Base-by-base conservation (phyloP, 345 rosid genomes). In the Jatropha curcas region DNA sequence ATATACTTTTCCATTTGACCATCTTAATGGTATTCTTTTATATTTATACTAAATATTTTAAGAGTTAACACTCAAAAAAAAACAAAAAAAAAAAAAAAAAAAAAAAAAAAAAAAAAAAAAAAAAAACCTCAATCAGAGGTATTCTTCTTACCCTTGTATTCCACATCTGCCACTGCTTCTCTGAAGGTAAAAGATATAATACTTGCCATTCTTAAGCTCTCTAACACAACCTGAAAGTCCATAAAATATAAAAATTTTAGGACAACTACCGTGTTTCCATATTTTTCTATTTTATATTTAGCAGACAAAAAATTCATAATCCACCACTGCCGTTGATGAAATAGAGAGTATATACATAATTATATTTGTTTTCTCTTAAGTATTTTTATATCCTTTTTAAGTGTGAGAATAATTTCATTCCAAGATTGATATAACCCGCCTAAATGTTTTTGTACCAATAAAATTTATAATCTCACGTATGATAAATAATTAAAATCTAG, bases 161-260 rank as follows among this genome's bases (percentile, higher is more conserved):
- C 89, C 33, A 90, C 93, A 74, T 88, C 93, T 57, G 86, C 84
- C 70, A 86, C 91, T 13, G 93, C 87, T 80, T 90, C 93, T 76
- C 93, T 81, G 35, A 87, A 90, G 4, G 93, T 88, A 80, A 90
- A 90, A 52, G 96, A 87, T 76, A 90, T 88, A 65, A 90, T 83
- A 84, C 89, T 88, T 65, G 91, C 91, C 86, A 88, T 86, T 74
- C 96, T 84, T 73, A 90, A 67, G 52, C 89, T 88, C 86, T 90
- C 96, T 43, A 83, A 71, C 14, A 88, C 79, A 64, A 90, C 88
- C 95, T 90, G 87, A 28, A 50, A 30, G 13, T 25, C 14, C 73
- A 55, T 3, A 39, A n/a, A n/a, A n/a, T n/a, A n/a, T n/a, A n/a
- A n/a, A n/a, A n/a, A n/a, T n/a, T n/a, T n/a, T n/a, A n/a, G n/a